Evolutionary conservation across 768 basidiomycete genomes (phyloP).

Genomic region (Agrocybe praecox): DNA sequence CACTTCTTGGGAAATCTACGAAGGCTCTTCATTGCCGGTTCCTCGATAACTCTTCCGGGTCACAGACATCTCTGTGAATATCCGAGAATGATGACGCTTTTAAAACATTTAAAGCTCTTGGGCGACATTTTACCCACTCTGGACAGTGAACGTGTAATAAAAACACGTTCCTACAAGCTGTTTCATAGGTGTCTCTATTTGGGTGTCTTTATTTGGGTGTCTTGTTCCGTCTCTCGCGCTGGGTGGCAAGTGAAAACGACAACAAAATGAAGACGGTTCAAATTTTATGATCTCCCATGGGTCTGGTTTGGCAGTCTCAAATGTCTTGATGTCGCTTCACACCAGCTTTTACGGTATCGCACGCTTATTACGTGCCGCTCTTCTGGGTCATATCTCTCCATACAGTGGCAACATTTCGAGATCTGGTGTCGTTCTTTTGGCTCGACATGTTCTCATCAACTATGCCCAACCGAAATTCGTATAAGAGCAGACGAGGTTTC

Average conservation of each 20-base stretch:
- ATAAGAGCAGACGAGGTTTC: not conserved
- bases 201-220: too few species aligned
- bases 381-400: not conserved
- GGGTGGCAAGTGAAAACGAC: too few species aligned
- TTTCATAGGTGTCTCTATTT: too few species aligned
- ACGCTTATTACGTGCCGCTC: not conserved
- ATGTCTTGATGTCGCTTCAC: not conserved
- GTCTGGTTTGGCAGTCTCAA: not conserved
- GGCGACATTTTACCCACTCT: not conserved
- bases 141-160: not conserved
- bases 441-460: not conserved
- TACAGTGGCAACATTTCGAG: not conserved
- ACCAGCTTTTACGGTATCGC: not conserved
- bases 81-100: not conserved
- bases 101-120: not conserved
- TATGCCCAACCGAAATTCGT: not conserved
- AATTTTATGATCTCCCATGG: not conserved
- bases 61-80: not conserved
- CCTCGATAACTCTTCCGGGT: not conserved
- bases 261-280: too few species aligned
- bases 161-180: not conserved
- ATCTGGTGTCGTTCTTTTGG: not conserved
- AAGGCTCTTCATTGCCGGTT: not conserved
- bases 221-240: too few species aligned
- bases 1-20: not conserved